These are phyloP conservation scores for Sequoia sempervirens DNA, from an alignment of 75 land plant species.

Conservation along the genomic window DNA sequence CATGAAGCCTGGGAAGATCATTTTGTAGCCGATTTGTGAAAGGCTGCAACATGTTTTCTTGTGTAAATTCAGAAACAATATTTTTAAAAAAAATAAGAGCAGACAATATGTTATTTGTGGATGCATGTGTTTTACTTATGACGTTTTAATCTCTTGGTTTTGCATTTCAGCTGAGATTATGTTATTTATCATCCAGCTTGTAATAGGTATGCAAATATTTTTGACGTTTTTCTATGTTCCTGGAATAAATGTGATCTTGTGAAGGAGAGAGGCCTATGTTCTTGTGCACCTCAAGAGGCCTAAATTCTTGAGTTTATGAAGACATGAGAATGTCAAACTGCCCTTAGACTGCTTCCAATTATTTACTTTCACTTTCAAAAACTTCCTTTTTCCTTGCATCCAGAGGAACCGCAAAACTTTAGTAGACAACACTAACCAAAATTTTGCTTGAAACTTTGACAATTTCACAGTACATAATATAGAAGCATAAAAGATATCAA, in stretches of 20 bases:
- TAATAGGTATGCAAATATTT: neutral
- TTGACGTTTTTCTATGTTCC: neutral
- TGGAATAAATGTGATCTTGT: neutral
- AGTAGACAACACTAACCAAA: too few relatives aligned
- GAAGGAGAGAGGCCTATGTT: neutral
- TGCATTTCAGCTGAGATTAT: neutral
- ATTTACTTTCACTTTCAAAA: neutral
- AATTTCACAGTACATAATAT: too few relatives aligned
- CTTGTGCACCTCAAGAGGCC: neutral
- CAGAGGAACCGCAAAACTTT: too few relatives aligned
- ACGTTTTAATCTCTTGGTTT: neutral
- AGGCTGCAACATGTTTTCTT: neutral
- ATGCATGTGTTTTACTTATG: neutral
- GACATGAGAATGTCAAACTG: neutral
- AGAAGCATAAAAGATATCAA: too few relatives aligned
- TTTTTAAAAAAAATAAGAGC: neutral
- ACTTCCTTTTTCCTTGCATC: too few relatives aligned
- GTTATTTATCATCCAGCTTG: too few relatives aligned
- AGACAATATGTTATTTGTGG: neutral
- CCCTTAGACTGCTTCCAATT: neutral
- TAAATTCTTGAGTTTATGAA: neutral
- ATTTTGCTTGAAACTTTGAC: too few relatives aligned
- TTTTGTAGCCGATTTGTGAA: neutral
- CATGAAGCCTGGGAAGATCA: neutral
- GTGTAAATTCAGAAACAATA: neutral